Conservation (phyloP, 768 basidiomycete genomes). For the Postia placenta region DNA sequence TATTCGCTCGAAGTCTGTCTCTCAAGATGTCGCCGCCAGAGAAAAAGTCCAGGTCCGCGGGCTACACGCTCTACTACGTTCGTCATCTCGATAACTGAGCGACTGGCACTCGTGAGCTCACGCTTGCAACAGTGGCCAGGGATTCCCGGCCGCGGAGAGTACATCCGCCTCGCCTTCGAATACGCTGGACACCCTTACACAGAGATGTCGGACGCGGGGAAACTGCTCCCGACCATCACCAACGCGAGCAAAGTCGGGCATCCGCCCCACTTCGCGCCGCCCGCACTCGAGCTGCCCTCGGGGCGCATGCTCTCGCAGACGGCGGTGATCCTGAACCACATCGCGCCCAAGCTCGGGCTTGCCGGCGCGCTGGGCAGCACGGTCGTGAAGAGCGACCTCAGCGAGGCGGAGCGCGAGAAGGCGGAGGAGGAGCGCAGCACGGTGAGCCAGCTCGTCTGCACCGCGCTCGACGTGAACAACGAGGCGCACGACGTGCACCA, state of each 20-base stretch:
- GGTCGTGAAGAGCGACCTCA: constrained; percentile 8
- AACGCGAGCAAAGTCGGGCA: constrained; percentile 12
- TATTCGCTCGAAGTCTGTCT: too few relatives aligned
- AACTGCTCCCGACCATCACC: constrained; percentile 15
- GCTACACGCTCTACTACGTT: constrained; percentile 22
- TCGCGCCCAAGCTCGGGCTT: constrained; percentile 29
- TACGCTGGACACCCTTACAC: constrained; percentile 28
- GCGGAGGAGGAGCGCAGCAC: constrained; percentile 25
- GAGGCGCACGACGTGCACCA: constrained; percentile 33
- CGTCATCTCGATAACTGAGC: constrained; percentile 1
- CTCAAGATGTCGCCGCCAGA: constrained; percentile 7
- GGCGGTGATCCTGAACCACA: constrained; percentile 30
- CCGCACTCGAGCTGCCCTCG: constrained; percentile 28
- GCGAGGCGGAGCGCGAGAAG: constrained; percentile 22
- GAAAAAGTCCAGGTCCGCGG: constrained; percentile 16
- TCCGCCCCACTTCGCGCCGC: constrained; percentile 35
- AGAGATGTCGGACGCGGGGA: constrained; percentile 17
- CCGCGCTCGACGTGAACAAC: constrained; percentile 28
- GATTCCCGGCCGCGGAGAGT: constrained; percentile 33
- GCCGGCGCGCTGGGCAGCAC: constrained; percentile 18
- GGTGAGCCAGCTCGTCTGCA: constrained; percentile 35
- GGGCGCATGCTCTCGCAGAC: constrained; percentile 30
- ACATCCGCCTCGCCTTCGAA: constrained; percentile 33
- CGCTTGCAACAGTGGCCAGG: constrained; percentile 23
- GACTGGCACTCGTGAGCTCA: not conserved